Conservation (phyloP, 306 rosid genomes). For the Castanospermum australe region DNA sequence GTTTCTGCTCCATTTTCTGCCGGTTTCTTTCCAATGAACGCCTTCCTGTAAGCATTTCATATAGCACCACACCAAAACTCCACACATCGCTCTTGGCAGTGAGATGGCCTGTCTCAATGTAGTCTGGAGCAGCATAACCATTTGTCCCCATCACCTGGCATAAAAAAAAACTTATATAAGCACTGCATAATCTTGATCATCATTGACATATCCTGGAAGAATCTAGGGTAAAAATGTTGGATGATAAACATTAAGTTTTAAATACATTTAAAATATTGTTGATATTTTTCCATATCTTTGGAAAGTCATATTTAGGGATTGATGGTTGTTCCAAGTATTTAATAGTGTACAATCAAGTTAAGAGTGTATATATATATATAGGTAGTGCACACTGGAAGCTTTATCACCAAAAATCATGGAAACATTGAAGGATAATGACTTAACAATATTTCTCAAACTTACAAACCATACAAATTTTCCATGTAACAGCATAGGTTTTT, state of each 20-base stretch:
- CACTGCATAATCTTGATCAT: neutral
- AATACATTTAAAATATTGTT: neutral
- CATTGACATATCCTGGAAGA: neutral
- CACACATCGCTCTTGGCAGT: slow-evolving; percentile 89
- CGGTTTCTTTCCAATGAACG: slow-evolving; percentile 69
- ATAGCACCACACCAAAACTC: slow-evolving; percentile 82
- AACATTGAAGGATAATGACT: neutral
- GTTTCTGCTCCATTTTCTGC: slow-evolving; percentile 64
- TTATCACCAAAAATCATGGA: neutral
- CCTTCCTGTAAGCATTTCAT: slow-evolving; percentile 77
- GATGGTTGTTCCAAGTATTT: neutral
- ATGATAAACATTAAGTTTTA: slow-evolving; percentile 16
- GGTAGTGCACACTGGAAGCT: neutral
- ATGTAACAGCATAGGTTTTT: neutral
- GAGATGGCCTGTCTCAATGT: slow-evolving; percentile 83
- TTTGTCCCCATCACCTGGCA: slow-evolving; percentile 79
- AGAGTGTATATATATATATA: neutral
- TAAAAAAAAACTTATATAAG: slow-evolving; percentile 12
- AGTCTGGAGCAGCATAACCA: slow-evolving; percentile 95
- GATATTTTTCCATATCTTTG: neutral
- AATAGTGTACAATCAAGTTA: neutral
- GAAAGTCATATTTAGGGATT: neutral
- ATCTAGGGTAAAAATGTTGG: neutral
- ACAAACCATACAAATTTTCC: neutral
- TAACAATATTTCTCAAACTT: neutral